These are phyloP conservation scores for Asterella californica DNA, from an alignment of 225 moss, liverwort and hornwort species.

Conservation along the genomic window DNA sequence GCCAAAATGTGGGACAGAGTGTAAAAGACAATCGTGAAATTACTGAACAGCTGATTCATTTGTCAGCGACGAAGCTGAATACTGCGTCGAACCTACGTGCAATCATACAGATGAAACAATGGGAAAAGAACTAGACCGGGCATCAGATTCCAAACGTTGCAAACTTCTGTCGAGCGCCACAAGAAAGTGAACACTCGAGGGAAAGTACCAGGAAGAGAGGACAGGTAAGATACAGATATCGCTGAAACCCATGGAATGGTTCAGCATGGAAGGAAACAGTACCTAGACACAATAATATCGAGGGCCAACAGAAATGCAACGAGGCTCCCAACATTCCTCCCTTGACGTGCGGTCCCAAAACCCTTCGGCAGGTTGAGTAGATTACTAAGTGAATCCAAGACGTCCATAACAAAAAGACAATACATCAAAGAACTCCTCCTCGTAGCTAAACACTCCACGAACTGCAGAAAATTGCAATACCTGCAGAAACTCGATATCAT, in stretches of 20 bases:
- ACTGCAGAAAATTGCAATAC: slow-evolving; percentile 13
- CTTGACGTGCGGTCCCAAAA: too few species aligned
- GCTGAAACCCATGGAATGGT: not conserved
- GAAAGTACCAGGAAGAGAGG: not conserved
- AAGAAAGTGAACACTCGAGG: not conserved
- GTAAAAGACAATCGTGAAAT: too few species aligned
- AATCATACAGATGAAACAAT: not conserved
- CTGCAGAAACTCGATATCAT: slow-evolving; percentile 45
- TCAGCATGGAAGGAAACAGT: not conserved
- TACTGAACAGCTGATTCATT: too few species aligned
- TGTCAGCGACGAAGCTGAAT: too few species aligned
- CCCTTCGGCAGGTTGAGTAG: not conserved
- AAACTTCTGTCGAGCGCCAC: not conserved
- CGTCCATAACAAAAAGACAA: not conserved
- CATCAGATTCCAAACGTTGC: not conserved
- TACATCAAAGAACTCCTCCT: not conserved
- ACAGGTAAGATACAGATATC: not conserved
- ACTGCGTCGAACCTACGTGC: not conserved
- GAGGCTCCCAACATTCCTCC: not conserved
- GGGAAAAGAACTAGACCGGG: not conserved
- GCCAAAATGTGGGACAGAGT: too few species aligned
- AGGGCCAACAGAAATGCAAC: not conserved
- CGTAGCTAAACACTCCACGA: not conserved
- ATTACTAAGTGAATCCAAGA: not conserved
- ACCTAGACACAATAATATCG: not conserved